Evolutionary conservation across 179 eudicot genomes (phyloP).

Genomic region (Silene coronaria): DNA sequence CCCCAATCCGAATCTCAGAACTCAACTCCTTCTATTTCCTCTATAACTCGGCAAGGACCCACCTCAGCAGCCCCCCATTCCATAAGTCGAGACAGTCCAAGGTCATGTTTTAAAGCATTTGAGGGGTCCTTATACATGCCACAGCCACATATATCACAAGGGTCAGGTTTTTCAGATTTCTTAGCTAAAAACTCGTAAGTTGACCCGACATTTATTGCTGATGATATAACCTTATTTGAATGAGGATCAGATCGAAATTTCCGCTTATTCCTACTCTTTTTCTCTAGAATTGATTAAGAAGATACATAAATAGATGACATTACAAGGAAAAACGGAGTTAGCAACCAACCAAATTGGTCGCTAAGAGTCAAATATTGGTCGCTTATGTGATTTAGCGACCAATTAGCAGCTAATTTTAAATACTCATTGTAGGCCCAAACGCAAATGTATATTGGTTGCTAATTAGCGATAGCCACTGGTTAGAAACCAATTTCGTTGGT

Average conservation of each 20-base stretch:
- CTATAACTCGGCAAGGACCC: constrained; percentile 31
- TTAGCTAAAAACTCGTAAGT: constrained; percentile 59
- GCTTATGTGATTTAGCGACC: too few species aligned
- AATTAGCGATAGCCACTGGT: too few species aligned
- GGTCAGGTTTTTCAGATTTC: constrained; percentile 40
- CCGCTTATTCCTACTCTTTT: constrained; percentile 87
- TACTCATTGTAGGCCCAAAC: too few species aligned
- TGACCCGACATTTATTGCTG: constrained; percentile 42
- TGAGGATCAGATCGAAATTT: constrained; percentile 79
- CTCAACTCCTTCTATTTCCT: constrained; percentile 44
- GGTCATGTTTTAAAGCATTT: constrained; percentile 60
- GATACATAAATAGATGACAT: too few species aligned
- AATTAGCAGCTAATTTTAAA: too few species aligned
- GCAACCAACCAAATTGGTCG: too few species aligned
- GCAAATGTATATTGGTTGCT: too few species aligned
- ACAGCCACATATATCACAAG: constrained; percentile 66
- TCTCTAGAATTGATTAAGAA: constrained; percentile 48
- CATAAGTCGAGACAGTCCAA: constrained; percentile 49
- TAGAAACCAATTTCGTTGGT: too few species aligned
- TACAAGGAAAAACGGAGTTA: too few species aligned
- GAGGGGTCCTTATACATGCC: constrained; percentile 42
- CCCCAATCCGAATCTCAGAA: constrained; percentile 89
- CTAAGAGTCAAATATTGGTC: too few species aligned
- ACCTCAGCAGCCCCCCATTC: constrained; percentile 34
- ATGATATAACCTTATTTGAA: constrained; percentile 39